Percentiles rank a stretch among this genome's conserved stretches.
Evolutionary conservation across 106 monocot species (phyloP).

Genomic region (Acorus gramineus): DNA sequence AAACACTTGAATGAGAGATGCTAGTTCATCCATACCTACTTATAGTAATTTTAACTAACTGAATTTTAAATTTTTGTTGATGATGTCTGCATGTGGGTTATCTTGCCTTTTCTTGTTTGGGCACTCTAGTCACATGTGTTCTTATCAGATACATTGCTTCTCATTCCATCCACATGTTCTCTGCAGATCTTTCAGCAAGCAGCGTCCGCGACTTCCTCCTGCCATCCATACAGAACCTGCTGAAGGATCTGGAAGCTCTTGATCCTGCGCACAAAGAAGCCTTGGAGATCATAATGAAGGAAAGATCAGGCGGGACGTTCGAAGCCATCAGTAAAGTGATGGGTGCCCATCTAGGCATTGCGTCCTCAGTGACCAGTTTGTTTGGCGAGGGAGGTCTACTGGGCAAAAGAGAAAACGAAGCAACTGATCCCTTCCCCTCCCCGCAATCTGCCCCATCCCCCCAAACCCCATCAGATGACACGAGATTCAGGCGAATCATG

Average conservation of each 20-base stretch:
- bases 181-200: slow-evolving; percentile 61
- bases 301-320: slow-evolving; percentile 73
- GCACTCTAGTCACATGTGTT: not conserved
- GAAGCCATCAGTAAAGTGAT: slow-evolving; percentile 83
- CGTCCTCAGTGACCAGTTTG: slow-evolving; percentile 80
- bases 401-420: slow-evolving; percentile 54
- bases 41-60: no score
- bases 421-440: slow-evolving; percentile 11
- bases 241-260: slow-evolving; percentile 67
- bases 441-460: slow-evolving; percentile 15
- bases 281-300: slow-evolving; percentile 75
- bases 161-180: not conserved
- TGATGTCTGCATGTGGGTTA: no score
- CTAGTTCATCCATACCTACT: no score
- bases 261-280: slow-evolving; percentile 98
- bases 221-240: slow-evolving; percentile 82
- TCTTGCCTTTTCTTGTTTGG: not conserved
- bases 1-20: no score
- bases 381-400: slow-evolving; percentile 66
- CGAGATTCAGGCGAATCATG: slow-evolving; percentile 70
- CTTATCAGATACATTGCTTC: not conserved
- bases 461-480: slow-evolving; percentile 33
- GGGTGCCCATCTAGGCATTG: slow-evolving; percentile 81
- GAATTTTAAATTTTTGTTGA: no score
- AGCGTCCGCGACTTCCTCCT: slow-evolving; percentile 61